A percentile compares a stretch with the other conserved stretches of the same genome.
Evolutionary conservation across 345 rosid species (phyloP).

Genomic region (Syzygium grande): DNA sequence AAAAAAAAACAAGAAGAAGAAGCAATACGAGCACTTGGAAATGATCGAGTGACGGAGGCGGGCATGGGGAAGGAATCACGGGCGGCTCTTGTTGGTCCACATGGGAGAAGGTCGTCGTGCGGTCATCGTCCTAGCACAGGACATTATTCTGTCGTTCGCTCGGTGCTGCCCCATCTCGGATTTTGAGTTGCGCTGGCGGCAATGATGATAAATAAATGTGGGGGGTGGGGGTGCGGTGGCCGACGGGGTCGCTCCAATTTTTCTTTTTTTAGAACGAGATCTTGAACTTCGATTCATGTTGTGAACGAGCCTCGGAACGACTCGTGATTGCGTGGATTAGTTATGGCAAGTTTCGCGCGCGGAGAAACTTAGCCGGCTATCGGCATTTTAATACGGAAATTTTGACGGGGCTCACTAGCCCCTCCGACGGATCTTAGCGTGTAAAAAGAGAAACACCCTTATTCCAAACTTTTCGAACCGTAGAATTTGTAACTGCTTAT

Average conservation of each 20-base stretch:
- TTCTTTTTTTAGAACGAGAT: accelerated
- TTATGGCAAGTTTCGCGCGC: not conserved
- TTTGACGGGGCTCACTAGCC: not conserved
- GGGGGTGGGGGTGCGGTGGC: not conserved
- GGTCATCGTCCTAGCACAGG: not conserved
- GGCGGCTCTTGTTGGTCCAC: not conserved
- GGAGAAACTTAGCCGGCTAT: not conserved
- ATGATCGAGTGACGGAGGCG: not conserved
- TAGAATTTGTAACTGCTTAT: not conserved
- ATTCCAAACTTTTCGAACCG: not conserved
- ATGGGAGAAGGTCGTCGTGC: not conserved
- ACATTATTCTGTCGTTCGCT: not conserved
- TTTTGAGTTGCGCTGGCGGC: not conserved
- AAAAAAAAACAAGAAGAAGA: too few relatives aligned
- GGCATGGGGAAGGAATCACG: not conserved
- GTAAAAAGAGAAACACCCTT: not conserved
- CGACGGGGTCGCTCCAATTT: not conserved
- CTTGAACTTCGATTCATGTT: not conserved
- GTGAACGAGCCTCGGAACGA: not conserved
- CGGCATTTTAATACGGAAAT: accelerated
- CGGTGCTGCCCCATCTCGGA: not conserved
- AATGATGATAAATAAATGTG: not conserved
- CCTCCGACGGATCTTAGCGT: accelerated
- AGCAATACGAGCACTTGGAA: too few relatives aligned
- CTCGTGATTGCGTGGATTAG: not conserved